Conservation (phyloP, 208 protist genomes). For the Crithidia expoeki region DNA sequence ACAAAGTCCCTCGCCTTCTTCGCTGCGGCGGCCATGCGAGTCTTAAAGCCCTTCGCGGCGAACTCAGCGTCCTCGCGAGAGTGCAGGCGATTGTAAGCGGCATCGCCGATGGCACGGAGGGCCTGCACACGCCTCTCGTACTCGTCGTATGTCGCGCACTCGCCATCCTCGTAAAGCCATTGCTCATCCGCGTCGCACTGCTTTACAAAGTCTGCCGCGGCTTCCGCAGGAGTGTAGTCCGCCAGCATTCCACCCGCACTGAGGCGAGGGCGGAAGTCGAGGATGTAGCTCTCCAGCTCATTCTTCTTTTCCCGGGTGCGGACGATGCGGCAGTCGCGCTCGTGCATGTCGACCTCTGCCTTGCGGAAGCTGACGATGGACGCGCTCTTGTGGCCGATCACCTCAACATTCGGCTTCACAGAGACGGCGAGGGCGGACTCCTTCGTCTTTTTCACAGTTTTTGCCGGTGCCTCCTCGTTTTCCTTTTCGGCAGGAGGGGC, state of each 20-base stretch:
- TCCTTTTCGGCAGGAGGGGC: constrained; percentile 32
- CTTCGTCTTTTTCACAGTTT: constrained; percentile 36
- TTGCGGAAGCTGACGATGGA: constrained; percentile 59
- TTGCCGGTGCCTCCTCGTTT: constrained; percentile 31
- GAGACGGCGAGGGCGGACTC: constrained; percentile 52
- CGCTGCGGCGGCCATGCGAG: constrained; percentile 38
- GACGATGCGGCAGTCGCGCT: constrained; percentile 64
- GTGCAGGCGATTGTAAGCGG: constrained; percentile 58
- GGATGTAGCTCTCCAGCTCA: constrained; percentile 91
- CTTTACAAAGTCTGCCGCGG: constrained; percentile 58
- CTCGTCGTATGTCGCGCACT: constrained; percentile 59
- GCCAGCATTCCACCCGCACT: constrained; percentile 65
- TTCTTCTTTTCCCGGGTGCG: constrained; percentile 90
- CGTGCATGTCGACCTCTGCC: constrained; percentile 80
- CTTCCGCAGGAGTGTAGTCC: constrained; percentile 64
- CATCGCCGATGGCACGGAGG: constrained; percentile 84
- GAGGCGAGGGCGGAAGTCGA: constrained; percentile 77
- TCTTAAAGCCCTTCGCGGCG: constrained; percentile 47
- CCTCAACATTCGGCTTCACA: constrained; percentile 56
- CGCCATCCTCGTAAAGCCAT: constrained; percentile 93
- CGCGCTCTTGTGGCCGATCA: constrained; percentile 59
- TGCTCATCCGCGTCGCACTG: constrained; percentile 75
- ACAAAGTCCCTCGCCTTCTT: constrained; percentile 59
- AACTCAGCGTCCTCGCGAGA: constrained; percentile 75
- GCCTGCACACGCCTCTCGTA: constrained; percentile 75